Conservation (phyloP, 2,329 filamentous ascomycete genomes). For the Pezicula radicicola region DNA sequence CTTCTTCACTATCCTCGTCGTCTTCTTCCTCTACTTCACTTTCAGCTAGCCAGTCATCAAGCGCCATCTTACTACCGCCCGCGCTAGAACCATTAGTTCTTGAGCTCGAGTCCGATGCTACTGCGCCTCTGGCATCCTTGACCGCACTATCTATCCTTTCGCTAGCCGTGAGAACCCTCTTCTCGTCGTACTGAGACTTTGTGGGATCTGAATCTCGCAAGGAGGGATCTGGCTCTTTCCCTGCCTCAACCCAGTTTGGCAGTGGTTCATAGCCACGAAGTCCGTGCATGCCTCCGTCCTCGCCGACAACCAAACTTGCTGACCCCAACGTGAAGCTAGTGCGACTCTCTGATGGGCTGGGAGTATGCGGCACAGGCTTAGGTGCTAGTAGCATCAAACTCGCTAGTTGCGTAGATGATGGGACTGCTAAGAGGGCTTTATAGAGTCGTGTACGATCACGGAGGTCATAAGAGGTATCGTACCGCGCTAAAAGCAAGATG, state of each 20-base stretch:
- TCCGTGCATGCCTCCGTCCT: conserved; percentile 69
- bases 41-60: conserved; percentile 91
- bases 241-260: conserved; percentile 80
- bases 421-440: conserved; percentile 75
- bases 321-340: conserved; percentile 79
- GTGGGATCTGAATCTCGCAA: conserved; percentile 60
- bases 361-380: conserved; percentile 88
- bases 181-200: conserved; percentile 35
- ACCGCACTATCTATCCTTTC: conserved; percentile 61
- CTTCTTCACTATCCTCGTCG: conserved; percentile 49
- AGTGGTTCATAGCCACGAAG: conserved; percentile 76
- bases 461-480: conserved; percentile 92
- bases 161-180: conserved; percentile 50
- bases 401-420: conserved; percentile 75
- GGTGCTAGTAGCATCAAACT: conserved; percentile 88
- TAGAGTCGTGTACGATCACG: conserved; percentile 89
- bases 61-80: conserved; percentile 56
- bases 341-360: conserved; percentile 82
- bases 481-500: conserved; percentile 78
- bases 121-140: conserved; percentile 30
- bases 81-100: conserved; percentile 45
- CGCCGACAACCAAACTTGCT: conserved; percentile 79
- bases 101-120: conserved; percentile 25
- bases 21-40: conserved; percentile 58
- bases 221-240: conserved; percentile 73